Conservation (phyloP, 2,329 filamentous ascomycete species). For the Monosporascus sp. region DNA sequence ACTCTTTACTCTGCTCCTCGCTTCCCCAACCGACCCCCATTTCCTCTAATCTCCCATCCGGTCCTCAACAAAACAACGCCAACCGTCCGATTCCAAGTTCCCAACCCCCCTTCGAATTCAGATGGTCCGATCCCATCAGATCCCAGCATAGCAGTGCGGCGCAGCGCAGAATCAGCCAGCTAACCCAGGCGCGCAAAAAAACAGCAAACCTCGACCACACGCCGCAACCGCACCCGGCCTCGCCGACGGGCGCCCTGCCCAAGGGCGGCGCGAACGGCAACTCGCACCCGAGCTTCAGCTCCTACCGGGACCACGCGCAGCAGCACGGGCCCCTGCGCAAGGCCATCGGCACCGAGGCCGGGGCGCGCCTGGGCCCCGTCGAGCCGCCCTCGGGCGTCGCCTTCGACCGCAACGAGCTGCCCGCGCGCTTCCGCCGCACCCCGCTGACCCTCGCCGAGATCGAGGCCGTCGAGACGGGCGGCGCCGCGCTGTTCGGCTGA, state of each 20-base stretch:
- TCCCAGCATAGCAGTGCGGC: neutral
- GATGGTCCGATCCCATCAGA: too few relatives aligned
- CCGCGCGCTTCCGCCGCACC: constrained; percentile 71
- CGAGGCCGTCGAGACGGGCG: constrained; percentile 90
- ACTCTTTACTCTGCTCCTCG: constrained; percentile 2
- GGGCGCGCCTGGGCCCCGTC: constrained; percentile 67
- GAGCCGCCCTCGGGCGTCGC: constrained; percentile 65
- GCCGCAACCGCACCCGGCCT: constrained; percentile 67
- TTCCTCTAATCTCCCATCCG: neutral
- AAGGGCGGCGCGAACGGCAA: constrained; percentile 28
- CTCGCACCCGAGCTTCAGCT: constrained; percentile 60
- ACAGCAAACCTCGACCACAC: constrained; percentile 67
- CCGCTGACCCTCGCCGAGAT: constrained; percentile 79
- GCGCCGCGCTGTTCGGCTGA: constrained; percentile 57
- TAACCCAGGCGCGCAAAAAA: constrained; percentile 15
- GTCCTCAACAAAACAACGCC: too few relatives aligned
- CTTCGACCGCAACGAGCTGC: constrained; percentile 88
- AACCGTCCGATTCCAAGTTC: too few relatives aligned
- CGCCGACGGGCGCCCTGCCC: constrained; percentile 60
- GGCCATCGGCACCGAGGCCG: constrained; percentile 48
- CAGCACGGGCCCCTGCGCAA: constrained; percentile 71
- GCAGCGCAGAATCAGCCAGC: constrained; percentile 1
- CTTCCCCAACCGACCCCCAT: constrained; percentile 2
- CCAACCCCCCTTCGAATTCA: too few relatives aligned
- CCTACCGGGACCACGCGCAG: constrained; percentile 72